A percentile compares a stretch with the other conserved stretches of the same genome.
phyloP scores from a whole-genome alignment of 1,139 yeast species.

The Taphrina betulina region DNA sequence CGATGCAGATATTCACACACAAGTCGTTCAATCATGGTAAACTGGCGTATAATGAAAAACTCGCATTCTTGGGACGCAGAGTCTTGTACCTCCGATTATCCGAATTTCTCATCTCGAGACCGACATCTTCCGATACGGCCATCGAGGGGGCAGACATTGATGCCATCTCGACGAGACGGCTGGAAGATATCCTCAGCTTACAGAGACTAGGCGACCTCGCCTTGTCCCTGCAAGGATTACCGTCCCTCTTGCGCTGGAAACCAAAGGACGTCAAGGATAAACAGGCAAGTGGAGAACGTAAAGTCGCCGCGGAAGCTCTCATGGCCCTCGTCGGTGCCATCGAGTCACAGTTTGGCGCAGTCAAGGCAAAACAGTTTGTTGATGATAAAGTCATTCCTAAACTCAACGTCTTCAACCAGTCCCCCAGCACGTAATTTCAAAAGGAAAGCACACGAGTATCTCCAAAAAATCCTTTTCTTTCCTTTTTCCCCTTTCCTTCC shows the following conservation, averaged over 20 bases:
- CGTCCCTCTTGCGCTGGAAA: conserved; percentile 14
- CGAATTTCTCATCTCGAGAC: conserved; percentile 6
- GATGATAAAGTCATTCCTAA: conserved; percentile 18
- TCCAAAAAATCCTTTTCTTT: too few relatives aligned
- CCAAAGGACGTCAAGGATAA: background rate
- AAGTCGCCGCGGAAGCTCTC: conserved; percentile 12
- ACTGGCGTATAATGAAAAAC: conserved; percentile 30
- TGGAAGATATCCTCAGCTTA: background rate
- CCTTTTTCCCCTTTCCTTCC: too few relatives aligned
- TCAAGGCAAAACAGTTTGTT: conserved; percentile 8
- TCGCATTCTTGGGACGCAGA: conserved; percentile 30
- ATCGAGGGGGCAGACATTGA: conserved; percentile 6
- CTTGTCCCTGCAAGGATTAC: background rate
- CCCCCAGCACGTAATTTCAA: too few relatives aligned
- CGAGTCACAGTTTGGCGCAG: conserved; percentile 11
- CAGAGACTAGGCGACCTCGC: conserved; percentile 1
- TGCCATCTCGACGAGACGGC: background rate
- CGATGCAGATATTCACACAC: conserved; percentile 32
- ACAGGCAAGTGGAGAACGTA: conserved; percentile 7
- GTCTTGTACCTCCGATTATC: background rate
- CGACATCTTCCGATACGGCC: conserved; percentile 7
- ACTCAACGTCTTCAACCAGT: conserved; percentile 2
- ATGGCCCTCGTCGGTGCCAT: conserved; percentile 23
- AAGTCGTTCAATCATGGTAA: conserved; percentile 32
- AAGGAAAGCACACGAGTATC: too few relatives aligned